Percentiles rank a stretch among this genome's conserved stretches.
Evolutionary conservation across 352 stramenopile species (phyloP).

Genomic region (Aphanomyces euteiches): DNA sequence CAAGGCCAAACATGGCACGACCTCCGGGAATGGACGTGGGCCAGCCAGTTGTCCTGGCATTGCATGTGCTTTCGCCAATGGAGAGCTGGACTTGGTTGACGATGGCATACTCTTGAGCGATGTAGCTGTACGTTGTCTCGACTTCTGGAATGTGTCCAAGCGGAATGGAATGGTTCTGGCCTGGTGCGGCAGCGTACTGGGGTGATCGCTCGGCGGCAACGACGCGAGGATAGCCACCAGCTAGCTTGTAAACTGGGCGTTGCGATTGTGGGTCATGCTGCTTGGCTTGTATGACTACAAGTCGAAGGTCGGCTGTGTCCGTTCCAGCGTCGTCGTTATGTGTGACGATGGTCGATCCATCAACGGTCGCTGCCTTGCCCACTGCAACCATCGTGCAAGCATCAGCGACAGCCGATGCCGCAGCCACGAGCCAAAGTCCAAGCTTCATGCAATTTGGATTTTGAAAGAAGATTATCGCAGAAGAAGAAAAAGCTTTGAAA

Average conservation of each 20-base stretch:
- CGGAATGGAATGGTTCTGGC: constrained; percentile 15
- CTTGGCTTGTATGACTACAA: constrained; percentile 21
- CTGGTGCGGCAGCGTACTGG: constrained; percentile 5
- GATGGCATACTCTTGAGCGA: constrained; percentile 67
- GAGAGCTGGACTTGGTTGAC: constrained; percentile 67
- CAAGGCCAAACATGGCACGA: constrained; percentile 46
- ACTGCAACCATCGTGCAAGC: constrained; percentile 31
- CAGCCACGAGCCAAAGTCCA: background rate
- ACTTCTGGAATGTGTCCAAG: constrained; percentile 56
- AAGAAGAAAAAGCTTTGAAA: no score
- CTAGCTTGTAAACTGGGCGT: constrained; percentile 22
- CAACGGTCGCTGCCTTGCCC: constrained; percentile 24
- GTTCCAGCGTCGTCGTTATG: constrained; percentile 31
- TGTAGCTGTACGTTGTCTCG: constrained; percentile 55
- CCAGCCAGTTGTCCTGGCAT: constrained; percentile 35
- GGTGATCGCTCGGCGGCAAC: background rate
- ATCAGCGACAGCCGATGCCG: background rate
- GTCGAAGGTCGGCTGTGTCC: constrained; percentile 24
- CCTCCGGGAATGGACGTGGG: constrained; percentile 29
- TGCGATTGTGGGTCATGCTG: background rate
- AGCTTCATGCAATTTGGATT: no score
- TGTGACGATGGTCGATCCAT: constrained; percentile 32
- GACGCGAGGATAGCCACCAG: constrained; percentile 25
- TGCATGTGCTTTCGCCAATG: constrained; percentile 70
- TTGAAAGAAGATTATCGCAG: no score